Percentiles rank a stretch among this genome's conserved stretches.
These are phyloP conservation scores for Kwoniella newhampshirensis DNA, from an alignment of 768 basidiomycete genomes.

Conservation along the genomic window DNA sequence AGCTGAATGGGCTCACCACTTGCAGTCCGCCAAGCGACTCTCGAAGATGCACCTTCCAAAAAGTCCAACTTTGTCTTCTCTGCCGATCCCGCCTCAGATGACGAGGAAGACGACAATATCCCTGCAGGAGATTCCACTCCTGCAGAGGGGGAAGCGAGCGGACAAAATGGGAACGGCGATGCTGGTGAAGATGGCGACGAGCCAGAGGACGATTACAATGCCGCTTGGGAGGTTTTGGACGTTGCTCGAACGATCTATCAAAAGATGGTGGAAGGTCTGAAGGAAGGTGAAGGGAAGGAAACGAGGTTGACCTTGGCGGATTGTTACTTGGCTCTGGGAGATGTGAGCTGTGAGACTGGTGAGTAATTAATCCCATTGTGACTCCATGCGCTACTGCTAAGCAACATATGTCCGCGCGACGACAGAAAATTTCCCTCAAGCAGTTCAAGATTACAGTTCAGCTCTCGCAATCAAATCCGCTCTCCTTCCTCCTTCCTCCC, in stretches of 20 bases:
- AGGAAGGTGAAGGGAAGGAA: slow-evolving; percentile 54
- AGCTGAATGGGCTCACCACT: background rate
- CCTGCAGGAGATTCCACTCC: slow-evolving; percentile 16
- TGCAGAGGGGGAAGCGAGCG: slow-evolving; percentile 5
- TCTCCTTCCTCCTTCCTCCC: slow-evolving; percentile 79
- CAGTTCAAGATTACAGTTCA: slow-evolving; percentile 78
- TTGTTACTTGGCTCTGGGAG: slow-evolving; percentile 83
- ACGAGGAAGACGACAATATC: slow-evolving; percentile 21
- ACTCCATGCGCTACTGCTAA: too few species aligned
- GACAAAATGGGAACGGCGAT: slow-evolving; percentile 59
- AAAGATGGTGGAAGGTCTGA: slow-evolving; percentile 62
- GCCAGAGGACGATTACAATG: slow-evolving; percentile 95
- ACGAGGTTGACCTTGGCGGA: slow-evolving; percentile 75
- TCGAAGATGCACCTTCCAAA: slow-evolving; percentile 12
- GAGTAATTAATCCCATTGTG: too few species aligned
- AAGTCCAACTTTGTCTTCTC: slow-evolving; percentile 23
- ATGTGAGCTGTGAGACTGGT: slow-evolving; percentile 97
- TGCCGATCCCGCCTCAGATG: slow-evolving; percentile 25
- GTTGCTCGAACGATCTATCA: slow-evolving; percentile 83
- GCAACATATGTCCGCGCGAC: background rate
- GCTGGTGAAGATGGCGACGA: slow-evolving; percentile 53
- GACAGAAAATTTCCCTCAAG: slow-evolving; percentile 92
- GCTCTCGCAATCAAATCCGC: slow-evolving; percentile 71
- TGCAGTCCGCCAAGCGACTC: slow-evolving; percentile 18
- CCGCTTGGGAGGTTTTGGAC: slow-evolving; percentile 97